A percentile compares a stretch with the other conserved stretches of the same genome.
Evolutionary conservation across 2,329 filamentous ascomycete genomes (phyloP).

Genomic region (Aspergillus glaucus): DNA sequence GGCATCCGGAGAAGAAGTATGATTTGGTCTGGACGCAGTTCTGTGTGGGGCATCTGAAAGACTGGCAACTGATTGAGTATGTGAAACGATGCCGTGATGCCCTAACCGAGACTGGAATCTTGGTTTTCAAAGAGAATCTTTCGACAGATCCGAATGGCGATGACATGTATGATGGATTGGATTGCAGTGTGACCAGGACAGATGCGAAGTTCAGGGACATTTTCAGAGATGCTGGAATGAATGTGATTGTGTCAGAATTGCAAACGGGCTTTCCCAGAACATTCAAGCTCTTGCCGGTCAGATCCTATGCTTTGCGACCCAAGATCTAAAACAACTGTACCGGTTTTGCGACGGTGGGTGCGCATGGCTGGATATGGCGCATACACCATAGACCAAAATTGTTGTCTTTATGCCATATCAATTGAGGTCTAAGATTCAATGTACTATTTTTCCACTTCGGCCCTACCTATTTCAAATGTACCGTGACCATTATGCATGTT

Average conservation of each 20-base stretch:
- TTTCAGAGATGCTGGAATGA: constrained; percentile 64
- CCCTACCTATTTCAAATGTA: too few species aligned
- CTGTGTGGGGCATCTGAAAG: constrained; percentile 78
- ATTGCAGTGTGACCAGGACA: constrained; percentile 71
- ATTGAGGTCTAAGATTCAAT: too few species aligned
- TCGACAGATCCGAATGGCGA: constrained; percentile 45
- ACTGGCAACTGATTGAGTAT: constrained; percentile 63
- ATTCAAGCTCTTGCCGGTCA: constrained; percentile 62
- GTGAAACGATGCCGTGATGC: constrained; percentile 54
- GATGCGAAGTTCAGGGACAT: constrained; percentile 65
- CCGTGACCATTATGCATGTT: too few species aligned
- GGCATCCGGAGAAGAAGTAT: constrained; percentile 56
- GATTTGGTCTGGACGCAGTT: constrained; percentile 86
- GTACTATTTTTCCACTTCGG: too few species aligned
- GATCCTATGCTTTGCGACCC: constrained; percentile 69
- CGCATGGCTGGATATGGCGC: too few species aligned
- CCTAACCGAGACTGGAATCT: constrained; percentile 40
- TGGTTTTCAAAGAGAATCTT: constrained; percentile 79
- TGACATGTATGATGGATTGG: constrained; percentile 69
- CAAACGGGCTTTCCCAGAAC: constrained; percentile 64
- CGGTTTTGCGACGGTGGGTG: too few species aligned
- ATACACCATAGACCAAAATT: too few species aligned
- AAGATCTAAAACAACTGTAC: constrained; percentile 2
- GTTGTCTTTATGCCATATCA: too few species aligned
- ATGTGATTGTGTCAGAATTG: constrained; percentile 62